Evolutionary conservation across 768 basidiomycete species (phyloP).

Genomic region (Serendipita sp.): DNA sequence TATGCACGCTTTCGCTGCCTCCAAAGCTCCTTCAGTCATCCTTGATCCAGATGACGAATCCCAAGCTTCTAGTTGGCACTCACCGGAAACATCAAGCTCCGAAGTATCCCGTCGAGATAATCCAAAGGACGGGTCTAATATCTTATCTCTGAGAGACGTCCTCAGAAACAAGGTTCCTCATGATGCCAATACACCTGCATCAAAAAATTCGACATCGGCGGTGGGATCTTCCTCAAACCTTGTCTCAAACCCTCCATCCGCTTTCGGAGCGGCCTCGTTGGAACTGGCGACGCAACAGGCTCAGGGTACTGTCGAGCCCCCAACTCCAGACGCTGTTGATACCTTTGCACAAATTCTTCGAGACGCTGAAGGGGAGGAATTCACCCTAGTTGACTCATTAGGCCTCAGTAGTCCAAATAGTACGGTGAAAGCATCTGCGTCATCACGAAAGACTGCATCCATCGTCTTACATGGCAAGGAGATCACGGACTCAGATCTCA

Average conservation of each 20-base stretch:
- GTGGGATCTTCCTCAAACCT: slow-evolving; percentile 16
- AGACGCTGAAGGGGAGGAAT: not conserved
- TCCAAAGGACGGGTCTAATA: slow-evolving; percentile 39
- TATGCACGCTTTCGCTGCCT: slow-evolving; percentile 24
- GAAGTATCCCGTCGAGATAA: slow-evolving; percentile 49
- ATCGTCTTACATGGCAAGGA: not conserved
- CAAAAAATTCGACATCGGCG: slow-evolving; percentile 5
- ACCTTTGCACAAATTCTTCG: not conserved
- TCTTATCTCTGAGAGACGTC: slow-evolving; percentile 47
- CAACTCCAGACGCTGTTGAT: slow-evolving; percentile 18
- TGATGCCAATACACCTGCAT: slow-evolving; percentile 16
- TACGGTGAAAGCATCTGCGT: not conserved
- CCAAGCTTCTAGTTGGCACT: slow-evolving; percentile 33
- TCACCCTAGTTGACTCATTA: slow-evolving; percentile 20
- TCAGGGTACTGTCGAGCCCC: slow-evolving; percentile 12
- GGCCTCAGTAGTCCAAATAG: slow-evolving; percentile 27
- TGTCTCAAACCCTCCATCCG: slow-evolving; percentile 8
- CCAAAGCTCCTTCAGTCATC: slow-evolving; percentile 26
- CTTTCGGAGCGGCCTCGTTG: slow-evolving; percentile 10
- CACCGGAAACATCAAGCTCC: slow-evolving; percentile 44
- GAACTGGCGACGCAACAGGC: slow-evolving; percentile 12
- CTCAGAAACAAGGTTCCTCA: slow-evolving; percentile 36
- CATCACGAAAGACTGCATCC: not conserved
- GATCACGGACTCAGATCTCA: not conserved
- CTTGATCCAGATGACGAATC: slow-evolving; percentile 49